A percentile compares a stretch with the other conserved stretches of the same genome.
Evolutionary conservation across 768 basidiomycete species (phyloP).

Genomic region (Kwoniella heveanensis): DNA sequence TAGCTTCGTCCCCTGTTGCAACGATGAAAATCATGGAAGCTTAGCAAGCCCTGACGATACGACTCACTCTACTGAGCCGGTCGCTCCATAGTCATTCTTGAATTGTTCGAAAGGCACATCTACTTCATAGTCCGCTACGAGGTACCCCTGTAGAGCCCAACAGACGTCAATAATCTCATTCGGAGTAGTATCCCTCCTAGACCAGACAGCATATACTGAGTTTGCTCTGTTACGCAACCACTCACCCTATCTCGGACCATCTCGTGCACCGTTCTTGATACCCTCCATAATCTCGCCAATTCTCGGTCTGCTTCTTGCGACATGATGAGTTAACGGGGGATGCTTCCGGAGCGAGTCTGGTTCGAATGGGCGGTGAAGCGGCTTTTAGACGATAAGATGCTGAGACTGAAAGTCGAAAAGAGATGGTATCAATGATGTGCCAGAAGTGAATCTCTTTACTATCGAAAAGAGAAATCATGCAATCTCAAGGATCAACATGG

Average conservation of each 20-base stretch:
- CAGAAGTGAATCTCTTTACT: too few relatives aligned
- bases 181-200: background rate
- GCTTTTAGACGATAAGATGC: too few relatives aligned
- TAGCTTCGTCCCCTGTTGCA: too few relatives aligned
- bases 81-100: conserved; percentile 68
- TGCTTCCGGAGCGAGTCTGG: background rate
- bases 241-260: conserved; percentile 89
- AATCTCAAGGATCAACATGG: background rate
- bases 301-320: conserved; percentile 49
- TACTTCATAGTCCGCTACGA: conserved; percentile 91
- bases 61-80: conserved; percentile 82
- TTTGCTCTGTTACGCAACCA: conserved; percentile 15
- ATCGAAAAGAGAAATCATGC: conserved; percentile 1
- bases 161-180: background rate
- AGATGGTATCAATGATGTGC: too few relatives aligned
- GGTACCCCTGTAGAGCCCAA: conserved; percentile 73
- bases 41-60: background rate
- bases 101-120: conserved; percentile 82
- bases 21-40: too few relatives aligned
- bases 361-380: too few relatives aligned
- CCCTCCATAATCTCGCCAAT: conserved; percentile 82
- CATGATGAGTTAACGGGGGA: background rate
- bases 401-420: too few relatives aligned
- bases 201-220: too few relatives aligned
- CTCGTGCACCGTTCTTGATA: conserved; percentile 94